Evolutionary conservation across 1,139 yeast species (phyloP).

Genomic region (Lodderomyces metapsilosis): DNA sequence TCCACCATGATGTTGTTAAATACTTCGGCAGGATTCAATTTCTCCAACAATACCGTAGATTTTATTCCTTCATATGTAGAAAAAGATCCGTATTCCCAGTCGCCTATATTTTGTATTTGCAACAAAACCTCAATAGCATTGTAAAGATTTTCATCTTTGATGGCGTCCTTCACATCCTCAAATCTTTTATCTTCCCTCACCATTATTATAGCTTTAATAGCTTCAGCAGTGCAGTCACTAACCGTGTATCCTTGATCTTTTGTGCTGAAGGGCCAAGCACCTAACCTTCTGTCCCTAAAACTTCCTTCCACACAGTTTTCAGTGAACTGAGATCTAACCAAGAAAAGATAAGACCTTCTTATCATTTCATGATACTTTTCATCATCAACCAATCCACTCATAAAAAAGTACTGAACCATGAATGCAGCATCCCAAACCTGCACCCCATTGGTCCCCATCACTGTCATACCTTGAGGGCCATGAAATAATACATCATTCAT

Average conservation of each 20-base stretch:
- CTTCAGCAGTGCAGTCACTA: constrained; percentile 96
- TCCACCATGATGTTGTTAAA: constrained; percentile 98
- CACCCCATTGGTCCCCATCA: constrained; percentile 97
- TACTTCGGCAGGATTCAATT: constrained; percentile 93
- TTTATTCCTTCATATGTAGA: constrained; percentile 88
- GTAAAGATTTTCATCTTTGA: constrained; percentile 38
- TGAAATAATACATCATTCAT: constrained; percentile 78
- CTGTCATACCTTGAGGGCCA: constrained; percentile 88
- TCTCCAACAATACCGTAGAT: constrained; percentile 74
- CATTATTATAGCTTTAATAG: constrained; percentile 91
- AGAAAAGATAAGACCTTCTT: constrained; percentile 62
- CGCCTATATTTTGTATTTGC: constrained; percentile 69
- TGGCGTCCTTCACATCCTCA: constrained; percentile 28
- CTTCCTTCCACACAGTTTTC: constrained; percentile 77
- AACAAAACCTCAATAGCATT: constrained; percentile 69
- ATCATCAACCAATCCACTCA: constrained; percentile 73
- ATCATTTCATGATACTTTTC: constrained; percentile 68
- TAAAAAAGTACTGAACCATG: constrained; percentile 76
- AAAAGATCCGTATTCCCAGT: constrained; percentile 86
- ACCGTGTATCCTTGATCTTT: constrained; percentile 96
- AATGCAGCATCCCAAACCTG: constrained; percentile 98
- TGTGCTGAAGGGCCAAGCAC: constrained; percentile 98
- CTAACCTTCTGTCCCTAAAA: constrained; percentile 78
- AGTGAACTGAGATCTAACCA: constrained; percentile 81
- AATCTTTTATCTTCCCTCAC: constrained; percentile 64